Percentiles rank a stretch among this genome's conserved stretches.
phyloP scores from a whole-genome alignment of 2,329 filamentous ascomycete species.

The Ophiocordyceps camponoti-leonardi region DNA sequence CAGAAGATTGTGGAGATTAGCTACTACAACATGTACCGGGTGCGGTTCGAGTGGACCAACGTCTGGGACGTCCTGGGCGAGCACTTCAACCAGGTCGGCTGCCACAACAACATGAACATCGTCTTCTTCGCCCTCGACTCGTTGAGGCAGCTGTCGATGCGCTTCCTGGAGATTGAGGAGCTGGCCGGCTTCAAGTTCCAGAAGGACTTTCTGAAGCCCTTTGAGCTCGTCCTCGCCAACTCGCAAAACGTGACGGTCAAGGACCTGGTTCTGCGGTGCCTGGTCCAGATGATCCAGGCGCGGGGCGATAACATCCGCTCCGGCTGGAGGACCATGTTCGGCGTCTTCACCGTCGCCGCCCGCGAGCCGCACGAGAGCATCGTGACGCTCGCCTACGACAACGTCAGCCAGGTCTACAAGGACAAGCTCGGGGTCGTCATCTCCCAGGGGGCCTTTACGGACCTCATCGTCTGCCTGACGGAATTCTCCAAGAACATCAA shows the following conservation, averaged over 20 bases:
- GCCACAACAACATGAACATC: slow-evolving; percentile 87
- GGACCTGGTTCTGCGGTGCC: slow-evolving; percentile 87
- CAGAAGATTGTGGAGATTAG: slow-evolving; percentile 98
- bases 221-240: slow-evolving; percentile 93
- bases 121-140: slow-evolving; percentile 97
- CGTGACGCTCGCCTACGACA: slow-evolving; percentile 92
- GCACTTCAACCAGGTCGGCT: slow-evolving; percentile 96
- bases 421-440: slow-evolving; percentile 92
- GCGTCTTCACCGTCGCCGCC: slow-evolving; percentile 91
- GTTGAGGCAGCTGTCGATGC: slow-evolving; percentile 87
- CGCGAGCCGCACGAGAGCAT: slow-evolving; percentile 87
- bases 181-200: slow-evolving; percentile 98
- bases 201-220: slow-evolving; percentile 96
- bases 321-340: slow-evolving; percentile 99
- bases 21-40: slow-evolving; percentile 98
- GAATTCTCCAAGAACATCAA: slow-evolving; percentile 98
- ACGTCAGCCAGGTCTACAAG: slow-evolving; percentile 89
- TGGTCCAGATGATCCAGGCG: slow-evolving; percentile 98
- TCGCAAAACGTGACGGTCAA: slow-evolving; percentile 84
- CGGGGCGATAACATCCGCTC: slow-evolving; percentile 92
- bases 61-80: slow-evolving; percentile 97
- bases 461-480: slow-evolving; percentile 88
- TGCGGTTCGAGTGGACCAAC: slow-evolving; percentile 94
- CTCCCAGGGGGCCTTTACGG: slow-evolving; percentile 88
- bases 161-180: slow-evolving; percentile 97